Evolutionary conservation across 2,329 filamentous ascomycete species (phyloP).

Genomic region (Colletotrichum magnum): DNA sequence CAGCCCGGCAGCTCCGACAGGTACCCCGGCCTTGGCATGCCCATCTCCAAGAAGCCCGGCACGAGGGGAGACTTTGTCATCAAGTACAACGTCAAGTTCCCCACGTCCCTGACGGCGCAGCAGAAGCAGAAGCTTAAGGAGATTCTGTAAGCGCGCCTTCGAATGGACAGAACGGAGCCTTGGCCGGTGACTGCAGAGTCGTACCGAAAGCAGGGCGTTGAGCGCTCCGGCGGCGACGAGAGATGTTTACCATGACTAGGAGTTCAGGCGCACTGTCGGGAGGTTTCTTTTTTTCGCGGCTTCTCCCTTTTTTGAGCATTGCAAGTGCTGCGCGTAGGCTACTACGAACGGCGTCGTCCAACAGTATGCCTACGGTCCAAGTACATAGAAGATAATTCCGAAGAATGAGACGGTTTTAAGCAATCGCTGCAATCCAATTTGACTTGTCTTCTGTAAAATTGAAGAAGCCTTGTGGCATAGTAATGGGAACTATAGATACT

Average conservation of each 20-base stretch:
- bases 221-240: slow-evolving; percentile 13
- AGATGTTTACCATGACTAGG: slow-evolving; percentile 32
- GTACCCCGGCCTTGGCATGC: slow-evolving; percentile 93
- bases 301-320: slow-evolving; percentile 30
- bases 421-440: too few relatives aligned
- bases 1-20: slow-evolving; percentile 85
- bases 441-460: too few relatives aligned
- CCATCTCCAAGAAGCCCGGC: slow-evolving; percentile 88
- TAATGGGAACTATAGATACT: too few relatives aligned
- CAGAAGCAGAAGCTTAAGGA: slow-evolving; percentile 88
- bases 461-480: too few relatives aligned
- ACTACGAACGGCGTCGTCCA: background rate
- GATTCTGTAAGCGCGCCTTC: slow-evolving; percentile 70
- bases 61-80: slow-evolving; percentile 91
- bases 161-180: background rate
- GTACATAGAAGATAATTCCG: slow-evolving; percentile 29
- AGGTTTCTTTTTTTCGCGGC: background rate
- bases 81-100: slow-evolving; percentile 94
- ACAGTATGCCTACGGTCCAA: slow-evolving; percentile 14
- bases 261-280: slow-evolving; percentile 21
- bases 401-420: slow-evolving; percentile 8
- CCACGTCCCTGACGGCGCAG: slow-evolving; percentile 78
- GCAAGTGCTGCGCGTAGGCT: slow-evolving; percentile 3
- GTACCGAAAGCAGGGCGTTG: background rate
- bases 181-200: background rate